phyloP scores from a whole-genome alignment of 2,329 filamentous ascomycete genomes.

The Talaromyces sp. region DNA sequence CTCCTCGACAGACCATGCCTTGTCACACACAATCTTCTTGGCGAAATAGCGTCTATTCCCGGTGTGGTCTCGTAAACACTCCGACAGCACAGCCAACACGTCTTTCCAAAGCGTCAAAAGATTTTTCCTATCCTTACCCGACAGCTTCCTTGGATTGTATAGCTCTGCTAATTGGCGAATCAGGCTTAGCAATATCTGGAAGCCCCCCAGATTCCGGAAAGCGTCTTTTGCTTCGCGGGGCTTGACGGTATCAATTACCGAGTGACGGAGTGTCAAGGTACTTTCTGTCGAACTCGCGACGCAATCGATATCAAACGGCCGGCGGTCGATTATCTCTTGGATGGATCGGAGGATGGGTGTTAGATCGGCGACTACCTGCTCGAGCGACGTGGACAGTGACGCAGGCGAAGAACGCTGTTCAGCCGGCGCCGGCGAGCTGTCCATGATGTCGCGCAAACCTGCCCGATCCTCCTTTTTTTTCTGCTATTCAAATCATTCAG shows the following conservation, averaged over 20 bases:
- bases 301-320: constrained; percentile 30
- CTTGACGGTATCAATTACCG: constrained; percentile 52
- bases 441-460: constrained; percentile 16
- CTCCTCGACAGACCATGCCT: constrained; percentile 74
- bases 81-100: constrained; percentile 61
- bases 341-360: constrained; percentile 33
- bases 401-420: constrained; percentile 13
- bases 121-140: constrained; percentile 60
- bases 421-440: constrained; percentile 10
- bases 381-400: constrained; percentile 3
- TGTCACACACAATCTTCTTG: constrained; percentile 68
- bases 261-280: constrained; percentile 65
- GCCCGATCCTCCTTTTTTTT: neutral
- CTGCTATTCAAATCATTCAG: constrained; percentile 2
- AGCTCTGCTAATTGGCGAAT: constrained; percentile 69
- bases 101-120: constrained; percentile 65
- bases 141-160: constrained; percentile 62
- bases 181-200: constrained; percentile 67
- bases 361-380: constrained; percentile 14
- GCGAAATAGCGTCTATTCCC: constrained; percentile 88
- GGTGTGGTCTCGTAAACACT: constrained; percentile 70
- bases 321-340: constrained; percentile 30
- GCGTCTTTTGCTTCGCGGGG: constrained; percentile 65
- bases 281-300: constrained; percentile 50
- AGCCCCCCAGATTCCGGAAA: constrained; percentile 77